These are phyloP conservation scores for Testicularia cyperi DNA, from an alignment of 1,284 basidiomycete species.

Conservation along the genomic window DNA sequence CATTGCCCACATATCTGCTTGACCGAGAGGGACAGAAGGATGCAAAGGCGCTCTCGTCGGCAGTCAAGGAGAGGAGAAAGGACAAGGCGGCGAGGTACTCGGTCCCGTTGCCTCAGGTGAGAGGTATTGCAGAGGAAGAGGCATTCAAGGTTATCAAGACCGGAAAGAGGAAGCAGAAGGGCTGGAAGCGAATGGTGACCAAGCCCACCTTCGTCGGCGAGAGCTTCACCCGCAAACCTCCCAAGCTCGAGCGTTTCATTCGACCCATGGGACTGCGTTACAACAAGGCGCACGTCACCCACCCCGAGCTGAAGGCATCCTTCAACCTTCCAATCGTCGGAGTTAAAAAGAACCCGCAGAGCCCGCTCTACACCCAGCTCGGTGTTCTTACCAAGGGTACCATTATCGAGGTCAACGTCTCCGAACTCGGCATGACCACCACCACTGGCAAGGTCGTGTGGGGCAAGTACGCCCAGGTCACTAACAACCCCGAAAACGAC, in stretches of 20 bases:
- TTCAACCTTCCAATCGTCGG: conserved; percentile 98
- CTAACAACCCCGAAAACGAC: conserved; percentile 59
- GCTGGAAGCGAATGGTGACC: conserved; percentile 99
- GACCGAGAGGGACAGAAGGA: conserved; percentile 96
- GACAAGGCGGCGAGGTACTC: conserved; percentile 98
- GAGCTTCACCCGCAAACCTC: conserved; percentile 95
- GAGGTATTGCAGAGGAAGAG: conserved; percentile 98
- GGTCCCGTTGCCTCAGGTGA: conserved; percentile 92
- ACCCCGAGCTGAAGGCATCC: conserved; percentile 96
- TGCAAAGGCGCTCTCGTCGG: conserved; percentile 93
- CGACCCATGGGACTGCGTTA: conserved; percentile 95
- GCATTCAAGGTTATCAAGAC: conserved; percentile 99
- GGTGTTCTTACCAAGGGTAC: conserved; percentile 99
- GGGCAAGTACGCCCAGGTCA: conserved; percentile 90
- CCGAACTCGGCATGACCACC: conserved; percentile 82
- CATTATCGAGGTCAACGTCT: conserved; percentile 91
- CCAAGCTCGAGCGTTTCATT: conserved; percentile 98
- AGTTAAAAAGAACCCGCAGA: conserved; percentile 99
- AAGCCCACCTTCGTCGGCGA: conserved; percentile 99
- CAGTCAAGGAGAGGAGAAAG: conserved; percentile 98
- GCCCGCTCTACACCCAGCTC: conserved; percentile 83
- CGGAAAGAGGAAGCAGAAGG: conserved; percentile 92
- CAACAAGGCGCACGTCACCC: conserved; percentile 98
- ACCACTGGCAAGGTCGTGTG: conserved; percentile 86
- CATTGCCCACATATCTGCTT: conserved; percentile 75